Conservation (phyloP, 805 yeast genomes). For the Pichia sporocuriosa region DNA sequence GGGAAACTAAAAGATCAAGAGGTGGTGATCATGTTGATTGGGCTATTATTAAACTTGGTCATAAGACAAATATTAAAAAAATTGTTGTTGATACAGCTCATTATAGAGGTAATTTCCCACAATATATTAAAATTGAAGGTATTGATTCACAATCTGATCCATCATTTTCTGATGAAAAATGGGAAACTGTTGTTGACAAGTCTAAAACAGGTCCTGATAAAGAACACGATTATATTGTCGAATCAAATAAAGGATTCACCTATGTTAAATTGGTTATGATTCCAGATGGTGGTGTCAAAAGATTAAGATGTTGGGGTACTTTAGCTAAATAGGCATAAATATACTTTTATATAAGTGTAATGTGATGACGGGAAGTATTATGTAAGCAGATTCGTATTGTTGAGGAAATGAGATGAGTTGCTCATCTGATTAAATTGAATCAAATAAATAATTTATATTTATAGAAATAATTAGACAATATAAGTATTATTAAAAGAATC, state of each 20-base stretch:
- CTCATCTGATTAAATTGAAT: too few relatives aligned
- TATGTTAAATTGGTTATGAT: conserved; percentile 78
- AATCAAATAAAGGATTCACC: conserved; percentile 34
- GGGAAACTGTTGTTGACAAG: conserved; percentile 62
- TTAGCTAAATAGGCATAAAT: conserved; percentile 3
- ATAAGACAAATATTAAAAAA: conserved; percentile 46
- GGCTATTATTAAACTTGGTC: conserved; percentile 80
- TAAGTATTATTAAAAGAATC: too few relatives aligned
- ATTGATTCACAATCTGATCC: conserved; percentile 31
- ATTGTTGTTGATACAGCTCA: conserved; percentile 87
- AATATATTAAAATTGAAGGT: conserved; percentile 65
- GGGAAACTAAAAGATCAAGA: conserved; percentile 95
- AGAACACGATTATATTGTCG: conserved; percentile 55
- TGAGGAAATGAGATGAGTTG: too few relatives aligned
- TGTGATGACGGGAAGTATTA: too few relatives aligned
- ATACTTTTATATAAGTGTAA: too few relatives aligned
- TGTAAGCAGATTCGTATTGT: too few relatives aligned
- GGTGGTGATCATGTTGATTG: conserved; percentile 81
- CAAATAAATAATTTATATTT: too few relatives aligned
- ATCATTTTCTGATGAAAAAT: conserved; percentile 39
- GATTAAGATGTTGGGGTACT: conserved; percentile 76
- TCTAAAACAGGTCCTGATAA: conserved; percentile 76
- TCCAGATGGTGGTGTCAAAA: conserved; percentile 96
- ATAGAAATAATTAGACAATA: too few relatives aligned
- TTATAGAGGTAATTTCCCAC: conserved; percentile 93